Evolutionary conservation across 441 rosid species (phyloP).

Genomic region (Pelargonium australe): DNA sequence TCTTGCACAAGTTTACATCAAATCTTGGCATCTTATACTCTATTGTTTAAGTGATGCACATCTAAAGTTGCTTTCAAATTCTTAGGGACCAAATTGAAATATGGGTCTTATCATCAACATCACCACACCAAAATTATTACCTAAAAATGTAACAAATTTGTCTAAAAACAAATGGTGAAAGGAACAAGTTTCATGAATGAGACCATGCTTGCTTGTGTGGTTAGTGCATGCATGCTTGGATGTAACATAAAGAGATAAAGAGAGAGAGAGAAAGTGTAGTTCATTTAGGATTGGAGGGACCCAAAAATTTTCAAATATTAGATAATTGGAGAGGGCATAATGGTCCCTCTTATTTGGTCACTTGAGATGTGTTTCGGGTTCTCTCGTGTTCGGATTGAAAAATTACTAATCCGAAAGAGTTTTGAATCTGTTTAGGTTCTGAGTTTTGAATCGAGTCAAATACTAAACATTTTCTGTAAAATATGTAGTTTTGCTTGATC

Average conservation of each 20-base stretch:
- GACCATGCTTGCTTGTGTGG: neutral
- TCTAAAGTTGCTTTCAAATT: neutral
- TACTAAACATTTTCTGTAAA: too few species aligned
- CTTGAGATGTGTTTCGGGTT: too few species aligned
- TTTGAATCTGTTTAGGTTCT: too few species aligned
- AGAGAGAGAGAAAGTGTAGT: neutral
- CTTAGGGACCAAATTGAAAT: constrained; percentile 4
- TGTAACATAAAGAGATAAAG: neutral
- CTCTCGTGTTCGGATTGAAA: too few species aligned
- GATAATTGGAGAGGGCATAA: neutral
- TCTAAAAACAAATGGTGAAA: too few species aligned
- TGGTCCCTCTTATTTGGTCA: too few species aligned
- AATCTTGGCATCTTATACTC: constrained; percentile 13
- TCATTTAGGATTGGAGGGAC: neutral
- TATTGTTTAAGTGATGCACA: constrained; percentile 11
- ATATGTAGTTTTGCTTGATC: too few species aligned
- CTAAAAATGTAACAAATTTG: neutral
- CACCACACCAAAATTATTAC: neutral
- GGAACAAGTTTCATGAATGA: neutral
- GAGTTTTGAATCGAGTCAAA: too few species aligned
- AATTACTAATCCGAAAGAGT: too few species aligned
- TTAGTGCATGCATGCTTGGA: neutral
- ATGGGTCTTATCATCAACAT: neutral
- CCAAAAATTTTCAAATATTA: neutral
- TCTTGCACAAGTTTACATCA: constrained; percentile 15